A percentile compares a stretch with the other conserved stretches of the same genome.
These are phyloP conservation scores for Wilcoxina mikolae DNA, from an alignment of 495 filamentous ascomycete species.

Conservation along the genomic window DNA sequence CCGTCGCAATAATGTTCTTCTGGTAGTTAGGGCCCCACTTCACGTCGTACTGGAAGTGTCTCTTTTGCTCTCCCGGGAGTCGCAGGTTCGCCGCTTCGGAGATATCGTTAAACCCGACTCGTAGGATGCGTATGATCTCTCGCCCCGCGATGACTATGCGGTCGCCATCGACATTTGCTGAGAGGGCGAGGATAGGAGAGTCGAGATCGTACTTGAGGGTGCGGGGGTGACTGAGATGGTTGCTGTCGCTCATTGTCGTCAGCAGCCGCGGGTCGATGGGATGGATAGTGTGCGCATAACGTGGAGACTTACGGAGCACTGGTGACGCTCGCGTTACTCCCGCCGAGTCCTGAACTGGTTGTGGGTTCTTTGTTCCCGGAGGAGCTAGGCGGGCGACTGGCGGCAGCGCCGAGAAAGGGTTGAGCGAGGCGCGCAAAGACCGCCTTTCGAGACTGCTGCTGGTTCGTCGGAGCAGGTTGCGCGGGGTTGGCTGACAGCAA, in stretches of 20 bases:
- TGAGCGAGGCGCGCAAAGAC: constrained; percentile 26
- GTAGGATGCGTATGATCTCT: constrained; percentile 20
- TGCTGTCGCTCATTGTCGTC: background rate
- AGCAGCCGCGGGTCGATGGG: background rate
- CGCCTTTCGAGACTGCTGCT: constrained; percentile 8
- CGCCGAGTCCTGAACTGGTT: background rate
- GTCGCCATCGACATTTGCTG: constrained; percentile 20
- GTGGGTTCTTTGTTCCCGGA: constrained; percentile 9
- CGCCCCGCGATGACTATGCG: constrained; percentile 21
- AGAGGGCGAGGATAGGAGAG: constrained; percentile 21
- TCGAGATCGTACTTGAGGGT: constrained; percentile 18
- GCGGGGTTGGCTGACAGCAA: constrained; percentile 2
- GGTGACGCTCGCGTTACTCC: constrained; percentile 2
- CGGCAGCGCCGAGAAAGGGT: constrained; percentile 22
- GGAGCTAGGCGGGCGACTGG: constrained; percentile 24
- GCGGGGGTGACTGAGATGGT: constrained; percentile 8
- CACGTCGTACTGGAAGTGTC: constrained; percentile 41
- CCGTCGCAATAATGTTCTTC: constrained; percentile 52
- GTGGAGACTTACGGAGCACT: constrained; percentile 3
- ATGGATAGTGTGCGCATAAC: background rate
- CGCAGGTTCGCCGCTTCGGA: constrained; percentile 19
- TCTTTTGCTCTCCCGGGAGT: constrained; percentile 19
- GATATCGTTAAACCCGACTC: constrained; percentile 15
- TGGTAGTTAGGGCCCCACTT: constrained; percentile 44
- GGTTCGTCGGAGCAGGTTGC: background rate